Evolutionary conservation across 495 filamentous ascomycete species (phyloP).

Genomic region (Lasiosphaeria ovina): DNA sequence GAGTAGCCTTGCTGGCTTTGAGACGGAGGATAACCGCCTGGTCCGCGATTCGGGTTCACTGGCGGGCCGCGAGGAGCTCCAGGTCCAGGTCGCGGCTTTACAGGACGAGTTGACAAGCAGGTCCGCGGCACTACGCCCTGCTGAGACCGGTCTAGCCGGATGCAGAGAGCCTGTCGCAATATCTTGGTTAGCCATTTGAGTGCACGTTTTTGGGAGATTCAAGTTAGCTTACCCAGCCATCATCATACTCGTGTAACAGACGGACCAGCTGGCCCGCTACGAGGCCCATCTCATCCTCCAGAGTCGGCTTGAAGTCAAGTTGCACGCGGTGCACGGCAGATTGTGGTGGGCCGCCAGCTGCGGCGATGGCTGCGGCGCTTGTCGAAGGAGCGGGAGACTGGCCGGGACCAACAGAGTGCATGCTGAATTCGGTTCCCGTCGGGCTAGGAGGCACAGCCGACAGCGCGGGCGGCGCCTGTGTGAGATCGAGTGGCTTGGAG

Average conservation of each 20-base stretch:
- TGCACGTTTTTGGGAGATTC: background rate
- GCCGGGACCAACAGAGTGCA: constrained; percentile 50
- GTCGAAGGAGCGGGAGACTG: constrained; percentile 42
- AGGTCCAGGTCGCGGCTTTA: constrained; percentile 61
- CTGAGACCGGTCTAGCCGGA: constrained; percentile 81
- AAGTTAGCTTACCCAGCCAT: constrained; percentile 82
- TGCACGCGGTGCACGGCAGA: constrained; percentile 82
- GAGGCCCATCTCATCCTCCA: constrained; percentile 87
- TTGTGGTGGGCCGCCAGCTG: constrained; percentile 55
- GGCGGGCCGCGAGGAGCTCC: constrained; percentile 23
- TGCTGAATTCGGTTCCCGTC: constrained; percentile 57
- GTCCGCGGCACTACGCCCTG: constrained; percentile 93
- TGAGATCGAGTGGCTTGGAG: constrained; percentile 50
- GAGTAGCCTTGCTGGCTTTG: constrained; percentile 22
- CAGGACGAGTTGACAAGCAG: constrained; percentile 86
- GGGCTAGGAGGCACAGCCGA: constrained; percentile 52
- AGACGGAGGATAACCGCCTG: constrained; percentile 6
- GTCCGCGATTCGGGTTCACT: constrained; percentile 20
- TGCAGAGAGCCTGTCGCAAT: constrained; percentile 73
- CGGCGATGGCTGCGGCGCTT: constrained; percentile 52
- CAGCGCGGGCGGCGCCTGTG: constrained; percentile 33
- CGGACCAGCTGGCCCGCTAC: constrained; percentile 77
- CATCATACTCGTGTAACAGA: constrained; percentile 93
- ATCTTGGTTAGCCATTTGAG: constrained; percentile 37
- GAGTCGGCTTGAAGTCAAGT: constrained; percentile 88